A percentile compares a stretch with the other conserved stretches of the same genome.
phyloP scores from a whole-genome alignment of 1,284 basidiomycete species.

The Apiotrichum montevideense region DNA sequence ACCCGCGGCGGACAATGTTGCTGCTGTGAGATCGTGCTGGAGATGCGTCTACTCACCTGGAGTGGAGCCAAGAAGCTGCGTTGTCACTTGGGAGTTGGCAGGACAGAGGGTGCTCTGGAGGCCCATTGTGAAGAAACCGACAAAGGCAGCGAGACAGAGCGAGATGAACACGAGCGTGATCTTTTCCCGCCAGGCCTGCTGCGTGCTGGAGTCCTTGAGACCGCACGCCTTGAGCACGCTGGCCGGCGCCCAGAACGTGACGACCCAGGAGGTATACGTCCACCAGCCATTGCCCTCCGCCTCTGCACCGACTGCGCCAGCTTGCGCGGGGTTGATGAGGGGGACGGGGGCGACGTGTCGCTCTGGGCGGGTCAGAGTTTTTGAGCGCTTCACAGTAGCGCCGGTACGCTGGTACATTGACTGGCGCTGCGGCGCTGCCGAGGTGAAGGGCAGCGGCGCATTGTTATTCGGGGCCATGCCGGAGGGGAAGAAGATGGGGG shows the following conservation, averaged over 20 bases:
- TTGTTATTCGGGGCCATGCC: conserved; percentile 29
- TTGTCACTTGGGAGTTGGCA: conserved; percentile 30
- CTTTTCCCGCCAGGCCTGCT: conserved; percentile 98
- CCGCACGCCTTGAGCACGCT: conserved; percentile 66
- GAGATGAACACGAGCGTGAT: conserved; percentile 86
- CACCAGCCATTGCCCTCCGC: conserved; percentile 58
- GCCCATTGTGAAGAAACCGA: conserved; percentile 93
- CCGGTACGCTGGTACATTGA: conserved; percentile 12
- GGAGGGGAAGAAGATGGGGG: neutral
- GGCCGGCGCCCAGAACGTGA: conserved; percentile 88
- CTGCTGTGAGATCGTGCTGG: conserved; percentile 26
- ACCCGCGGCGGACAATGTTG: conserved; percentile 72
- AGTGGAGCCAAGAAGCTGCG: conserved; percentile 31
- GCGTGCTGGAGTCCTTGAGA: conserved; percentile 66
- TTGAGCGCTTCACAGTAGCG: conserved; percentile 57
- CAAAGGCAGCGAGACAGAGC: conserved; percentile 63
- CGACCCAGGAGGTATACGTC: conserved; percentile 69
- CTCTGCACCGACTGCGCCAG: conserved; percentile 45
- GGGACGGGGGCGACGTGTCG: conserved; percentile 87
- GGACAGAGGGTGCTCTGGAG: conserved; percentile 91
- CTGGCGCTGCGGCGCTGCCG: conserved; percentile 31
- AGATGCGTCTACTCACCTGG: conserved; percentile 27
- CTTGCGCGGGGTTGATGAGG: conserved; percentile 66
- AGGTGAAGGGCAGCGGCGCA: conserved; percentile 37
- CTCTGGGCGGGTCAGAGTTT: conserved; percentile 94